These are phyloP conservation scores for Grosmannia penicillata DNA, from an alignment of 2,329 filamentous ascomycete genomes.

Conservation along the genomic window DNA sequence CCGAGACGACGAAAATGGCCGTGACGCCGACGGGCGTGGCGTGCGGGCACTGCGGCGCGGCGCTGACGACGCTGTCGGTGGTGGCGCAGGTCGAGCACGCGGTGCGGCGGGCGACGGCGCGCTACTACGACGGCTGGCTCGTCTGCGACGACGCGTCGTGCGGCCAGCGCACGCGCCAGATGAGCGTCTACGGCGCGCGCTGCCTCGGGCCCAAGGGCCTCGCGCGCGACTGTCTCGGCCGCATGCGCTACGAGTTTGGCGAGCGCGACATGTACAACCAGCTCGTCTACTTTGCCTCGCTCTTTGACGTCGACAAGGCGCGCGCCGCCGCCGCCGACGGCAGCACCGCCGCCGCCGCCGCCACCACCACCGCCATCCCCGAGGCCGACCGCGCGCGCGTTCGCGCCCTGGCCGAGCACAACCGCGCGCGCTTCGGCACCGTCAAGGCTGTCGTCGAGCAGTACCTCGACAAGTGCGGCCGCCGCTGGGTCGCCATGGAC, in stretches of 20 bases:
- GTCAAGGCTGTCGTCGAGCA: constrained; percentile 63
- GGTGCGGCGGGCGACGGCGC: constrained; percentile 60
- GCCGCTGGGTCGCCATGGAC: constrained; percentile 92
- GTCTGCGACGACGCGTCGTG: constrained; percentile 82
- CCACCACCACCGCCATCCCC: constrained; percentile 16
- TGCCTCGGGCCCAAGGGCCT: constrained; percentile 81
- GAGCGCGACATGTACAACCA: constrained; percentile 95
- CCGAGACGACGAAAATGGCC: neutral
- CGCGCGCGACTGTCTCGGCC: constrained; percentile 68
- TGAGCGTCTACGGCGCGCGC: constrained; percentile 81
- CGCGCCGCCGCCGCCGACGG: constrained; percentile 18
- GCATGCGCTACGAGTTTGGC: constrained; percentile 74
- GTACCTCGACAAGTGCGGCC: constrained; percentile 78
- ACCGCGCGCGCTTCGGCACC: constrained; percentile 63
- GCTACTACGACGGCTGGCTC: constrained; percentile 88
- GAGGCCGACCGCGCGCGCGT: constrained; percentile 52
- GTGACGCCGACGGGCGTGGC: constrained; percentile 61
- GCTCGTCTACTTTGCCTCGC: constrained; percentile 66
- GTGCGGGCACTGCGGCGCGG: constrained; percentile 53
- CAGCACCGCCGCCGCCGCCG: constrained; percentile 25
- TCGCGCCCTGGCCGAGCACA: constrained; percentile 62
- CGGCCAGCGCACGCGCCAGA: constrained; percentile 73
- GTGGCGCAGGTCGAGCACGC: constrained; percentile 79
- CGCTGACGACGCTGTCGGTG: constrained; percentile 56
- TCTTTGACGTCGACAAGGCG: constrained; percentile 86